Conservation (phyloP, 768 basidiomycete genomes). For the Clavaria fumosa region DNA sequence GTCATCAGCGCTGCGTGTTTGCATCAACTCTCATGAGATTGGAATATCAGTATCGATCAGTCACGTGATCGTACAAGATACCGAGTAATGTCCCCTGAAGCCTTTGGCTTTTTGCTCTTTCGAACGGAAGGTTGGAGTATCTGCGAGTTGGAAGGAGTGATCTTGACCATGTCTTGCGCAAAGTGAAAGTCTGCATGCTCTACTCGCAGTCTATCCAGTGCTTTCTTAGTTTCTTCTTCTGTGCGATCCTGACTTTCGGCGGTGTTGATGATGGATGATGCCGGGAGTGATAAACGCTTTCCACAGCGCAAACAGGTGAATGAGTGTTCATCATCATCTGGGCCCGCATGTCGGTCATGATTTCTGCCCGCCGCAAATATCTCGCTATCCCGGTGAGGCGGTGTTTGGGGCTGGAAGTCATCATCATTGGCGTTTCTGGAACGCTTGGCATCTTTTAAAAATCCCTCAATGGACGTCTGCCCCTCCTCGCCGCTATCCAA, state of each 20-base stretch:
- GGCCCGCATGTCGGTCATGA: background rate
- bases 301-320: slow-evolving; percentile 48
- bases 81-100: too few relatives aligned
- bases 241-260: slow-evolving; percentile 16
- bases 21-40: too few relatives aligned
- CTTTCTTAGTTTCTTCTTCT: slow-evolving; percentile 20
- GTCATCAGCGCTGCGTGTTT: too few relatives aligned
- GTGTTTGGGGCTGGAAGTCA: background rate
- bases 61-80: too few relatives aligned
- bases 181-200: slow-evolving; percentile 90
- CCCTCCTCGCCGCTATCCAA: slow-evolving; percentile 63
- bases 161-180: slow-evolving; percentile 52
- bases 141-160: too few relatives aligned
- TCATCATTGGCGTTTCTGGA: slow-evolving; percentile 18
- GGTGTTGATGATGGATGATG: too few relatives aligned
- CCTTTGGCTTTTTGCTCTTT: too few relatives aligned
- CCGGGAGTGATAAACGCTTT: slow-evolving; percentile 22
- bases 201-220: slow-evolving; percentile 28
- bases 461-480: slow-evolving; percentile 78
- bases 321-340: slow-evolving; percentile 16
- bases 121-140: too few relatives aligned
- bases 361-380: too few relatives aligned
- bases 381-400: background rate
- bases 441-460: slow-evolving; percentile 42
- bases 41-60: too few relatives aligned